Evolutionary conservation across 129 eudicot species (phyloP).

Genomic region (Chrysanthemum lavandulifolium): DNA sequence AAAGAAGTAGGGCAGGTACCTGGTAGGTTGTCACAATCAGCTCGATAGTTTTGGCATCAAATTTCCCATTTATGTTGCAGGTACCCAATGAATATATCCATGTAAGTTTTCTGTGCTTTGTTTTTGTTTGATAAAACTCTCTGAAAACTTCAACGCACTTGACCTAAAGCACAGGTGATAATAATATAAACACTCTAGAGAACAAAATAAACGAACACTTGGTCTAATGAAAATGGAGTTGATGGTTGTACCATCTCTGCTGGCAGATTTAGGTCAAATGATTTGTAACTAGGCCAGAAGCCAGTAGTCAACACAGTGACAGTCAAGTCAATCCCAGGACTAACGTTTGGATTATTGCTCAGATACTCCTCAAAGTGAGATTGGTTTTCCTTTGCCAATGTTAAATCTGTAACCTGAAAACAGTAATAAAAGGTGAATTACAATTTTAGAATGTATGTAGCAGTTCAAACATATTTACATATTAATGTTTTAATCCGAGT

Average conservation of each 20-base stretch:
- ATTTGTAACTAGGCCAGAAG: slow-evolving; percentile 93
- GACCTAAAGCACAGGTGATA: slow-evolving; percentile 39
- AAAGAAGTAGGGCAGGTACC: too few relatives aligned
- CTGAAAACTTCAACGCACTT: too few relatives aligned
- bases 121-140: too few relatives aligned
- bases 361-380: slow-evolving; percentile 76
- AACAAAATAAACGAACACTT: background rate
- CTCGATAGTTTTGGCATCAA: too few relatives aligned
- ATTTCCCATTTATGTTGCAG: background rate
- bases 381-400: slow-evolving; percentile 85
- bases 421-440: background rate
- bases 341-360: slow-evolving; percentile 44
- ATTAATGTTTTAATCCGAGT: background rate
- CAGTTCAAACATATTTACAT: background rate
- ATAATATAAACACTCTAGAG: slow-evolving; percentile 6
- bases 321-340: slow-evolving; percentile 74
- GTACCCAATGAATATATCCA: too few relatives aligned
- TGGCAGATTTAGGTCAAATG: slow-evolving; percentile 80
- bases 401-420: slow-evolving; percentile 76
- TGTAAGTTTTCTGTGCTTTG: background rate
- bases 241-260: slow-evolving; percentile 67
- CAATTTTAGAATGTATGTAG: background rate
- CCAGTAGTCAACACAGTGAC: slow-evolving; percentile 87
- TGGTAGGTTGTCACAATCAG: too few relatives aligned
- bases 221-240: background rate